A percentile compares a stretch with the other conserved stretches of the same genome.
Conservation (phyloP, 2,329 filamentous ascomycete genomes). For the Periconia sp. region DNA sequence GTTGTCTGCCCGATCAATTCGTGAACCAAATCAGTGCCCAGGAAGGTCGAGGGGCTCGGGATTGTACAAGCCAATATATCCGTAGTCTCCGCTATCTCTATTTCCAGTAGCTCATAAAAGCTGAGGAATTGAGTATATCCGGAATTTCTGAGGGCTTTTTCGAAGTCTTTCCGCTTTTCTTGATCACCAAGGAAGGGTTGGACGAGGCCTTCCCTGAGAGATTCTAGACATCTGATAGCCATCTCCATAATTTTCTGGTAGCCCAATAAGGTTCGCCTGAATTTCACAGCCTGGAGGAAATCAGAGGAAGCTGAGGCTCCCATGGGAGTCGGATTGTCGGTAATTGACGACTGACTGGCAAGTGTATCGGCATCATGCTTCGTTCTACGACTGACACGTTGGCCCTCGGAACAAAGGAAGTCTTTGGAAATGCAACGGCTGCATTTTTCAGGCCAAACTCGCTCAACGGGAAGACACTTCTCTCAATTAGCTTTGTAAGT, state of each 20-base stretch:
- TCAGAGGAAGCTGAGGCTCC: background rate
- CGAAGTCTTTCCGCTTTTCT: background rate
- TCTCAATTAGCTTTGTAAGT: background rate
- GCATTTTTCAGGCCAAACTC: conserved; percentile 5
- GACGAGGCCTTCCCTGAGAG: background rate
- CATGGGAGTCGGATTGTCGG: background rate
- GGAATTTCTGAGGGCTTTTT: background rate
- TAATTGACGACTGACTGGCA: background rate
- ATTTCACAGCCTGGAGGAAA: background rate
- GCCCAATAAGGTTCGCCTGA: background rate
- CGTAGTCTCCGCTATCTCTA: background rate
- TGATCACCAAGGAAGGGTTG: background rate
- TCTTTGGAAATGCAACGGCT: conserved; percentile 4
- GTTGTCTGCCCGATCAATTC: background rate
- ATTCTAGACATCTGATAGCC: background rate
- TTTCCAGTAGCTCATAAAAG: conserved; percentile 1
- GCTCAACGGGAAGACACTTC: conserved; percentile 5
- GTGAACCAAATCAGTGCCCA: background rate
- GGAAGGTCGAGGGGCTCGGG: no score
- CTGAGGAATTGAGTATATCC: background rate
- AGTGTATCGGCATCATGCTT: background rate
- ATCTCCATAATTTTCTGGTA: conserved; percentile 4
- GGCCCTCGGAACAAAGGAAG: conserved; percentile 11
- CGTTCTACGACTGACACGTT: conserved; percentile 1
- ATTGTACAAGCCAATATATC: background rate